Evolutionary conservation across 2,329 filamentous ascomycete genomes (phyloP).

Genomic region (Zymoseptoria passerinii): DNA sequence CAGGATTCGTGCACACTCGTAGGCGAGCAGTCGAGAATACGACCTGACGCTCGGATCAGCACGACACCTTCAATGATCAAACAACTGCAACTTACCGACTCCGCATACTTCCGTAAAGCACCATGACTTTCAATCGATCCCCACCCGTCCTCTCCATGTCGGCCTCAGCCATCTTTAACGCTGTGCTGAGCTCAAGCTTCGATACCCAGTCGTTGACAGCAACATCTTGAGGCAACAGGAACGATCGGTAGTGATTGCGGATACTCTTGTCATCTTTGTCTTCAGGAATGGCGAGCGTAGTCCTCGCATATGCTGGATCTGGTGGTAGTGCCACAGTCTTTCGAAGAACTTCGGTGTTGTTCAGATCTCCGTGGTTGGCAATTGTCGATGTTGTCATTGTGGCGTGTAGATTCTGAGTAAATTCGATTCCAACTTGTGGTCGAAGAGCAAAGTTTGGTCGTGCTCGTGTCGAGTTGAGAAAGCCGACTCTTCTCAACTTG

Average conservation of each 20-base stretch:
- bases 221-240: slow-evolving; percentile 39
- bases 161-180: slow-evolving; percentile 43
- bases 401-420: neutral
- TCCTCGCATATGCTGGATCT: slow-evolving; percentile 9
- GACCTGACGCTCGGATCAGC: slow-evolving; percentile 35
- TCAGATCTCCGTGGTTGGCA: slow-evolving; percentile 17
- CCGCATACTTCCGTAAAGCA: slow-evolving; percentile 54
- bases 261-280: slow-evolving; percentile 41
- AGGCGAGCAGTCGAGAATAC: slow-evolving; percentile 53
- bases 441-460: neutral
- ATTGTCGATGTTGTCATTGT: neutral
- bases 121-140: slow-evolving; percentile 47
- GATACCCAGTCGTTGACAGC: slow-evolving; percentile 47
- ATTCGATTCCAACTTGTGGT: neutral
- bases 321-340: slow-evolving; percentile 5
- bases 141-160: slow-evolving; percentile 34
- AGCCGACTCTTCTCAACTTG: neutral
- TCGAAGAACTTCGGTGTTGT: slow-evolving; percentile 19
- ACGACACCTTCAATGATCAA: neutral
- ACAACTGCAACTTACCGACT: slow-evolving; percentile 14
- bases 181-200: slow-evolving; percentile 48
- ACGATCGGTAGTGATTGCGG: slow-evolving; percentile 49
- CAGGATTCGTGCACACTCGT: slow-evolving; percentile 52
- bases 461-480: neutral
- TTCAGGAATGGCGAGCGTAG: slow-evolving; percentile 37